A percentile compares a stretch with the other conserved stretches of the same genome.
phyloP scores from a whole-genome alignment of 2,329 filamentous ascomycete genomes.

The Nothopassalora personata region DNA sequence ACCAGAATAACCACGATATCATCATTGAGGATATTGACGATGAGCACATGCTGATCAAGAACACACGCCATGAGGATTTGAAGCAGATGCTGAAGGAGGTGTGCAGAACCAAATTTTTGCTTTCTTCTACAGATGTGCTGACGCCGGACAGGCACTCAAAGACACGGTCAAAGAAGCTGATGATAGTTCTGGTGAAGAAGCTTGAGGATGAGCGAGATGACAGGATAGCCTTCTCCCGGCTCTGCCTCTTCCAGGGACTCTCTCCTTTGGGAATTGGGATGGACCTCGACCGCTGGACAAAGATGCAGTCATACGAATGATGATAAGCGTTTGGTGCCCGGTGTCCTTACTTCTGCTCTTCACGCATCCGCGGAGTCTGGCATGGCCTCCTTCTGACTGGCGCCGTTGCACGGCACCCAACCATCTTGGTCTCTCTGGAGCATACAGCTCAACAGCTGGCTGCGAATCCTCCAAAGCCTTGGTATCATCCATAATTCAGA shows the following conservation, averaged over 20 bases:
- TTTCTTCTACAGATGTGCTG: conserved; percentile 2
- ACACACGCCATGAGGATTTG: conserved; percentile 62
- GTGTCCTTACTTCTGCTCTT: conserved; percentile 15
- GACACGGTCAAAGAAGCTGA: conserved; percentile 36
- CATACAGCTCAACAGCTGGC: conserved; percentile 40
- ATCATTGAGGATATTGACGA: conserved; percentile 79
- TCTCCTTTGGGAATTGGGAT: too few species aligned
- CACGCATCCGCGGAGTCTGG: conserved; percentile 27
- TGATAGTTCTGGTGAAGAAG: conserved; percentile 28
- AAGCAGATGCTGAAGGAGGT: conserved; percentile 67
- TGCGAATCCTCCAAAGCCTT: conserved; percentile 37
- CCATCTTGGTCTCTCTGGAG: conserved; percentile 37
- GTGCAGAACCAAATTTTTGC: conserved; percentile 15
- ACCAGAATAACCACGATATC: conserved; percentile 59
- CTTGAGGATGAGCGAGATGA: conserved; percentile 5
- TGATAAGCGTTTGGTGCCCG: too few species aligned
- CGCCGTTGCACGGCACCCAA: conserved; percentile 33
- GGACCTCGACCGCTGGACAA: too few species aligned
- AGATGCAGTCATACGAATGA: too few species aligned
- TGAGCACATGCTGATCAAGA: conserved; percentile 68
- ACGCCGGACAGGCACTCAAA: conserved; percentile 29
- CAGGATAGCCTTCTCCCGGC: too few species aligned
- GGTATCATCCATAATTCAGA: conserved; percentile 40
- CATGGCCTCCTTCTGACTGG: conserved; percentile 40
- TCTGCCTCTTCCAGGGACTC: too few species aligned